Evolutionary conservation across 306 rosid species (phyloP), one percentile per base, ranked within the genome.

Genomic region (Rosa lucieae): DNA sequence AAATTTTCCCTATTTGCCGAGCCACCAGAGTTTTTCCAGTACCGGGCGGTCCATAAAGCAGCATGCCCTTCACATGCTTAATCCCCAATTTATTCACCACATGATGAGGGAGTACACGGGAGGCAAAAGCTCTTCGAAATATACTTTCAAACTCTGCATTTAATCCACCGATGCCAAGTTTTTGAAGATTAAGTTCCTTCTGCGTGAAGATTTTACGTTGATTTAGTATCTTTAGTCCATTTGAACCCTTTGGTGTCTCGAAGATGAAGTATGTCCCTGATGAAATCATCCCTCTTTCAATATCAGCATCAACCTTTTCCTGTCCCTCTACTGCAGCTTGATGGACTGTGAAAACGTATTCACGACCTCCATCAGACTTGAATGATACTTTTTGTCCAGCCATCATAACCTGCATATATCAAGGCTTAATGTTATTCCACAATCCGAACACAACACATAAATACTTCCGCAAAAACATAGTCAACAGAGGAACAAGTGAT

Each of bases 1-100:
- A 80, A 85, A 91, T 76, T 85, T 91, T 93, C 79, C 99, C 99
- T 81, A 96, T 96, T 93, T 96, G 99, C 67, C 98, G 97, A 69
- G 99, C 99, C 89, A 96, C 92, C 70, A 95, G 96, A 78, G 99
- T 95, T 85, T 95, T 95, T 63, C 98, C 98, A 75, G 98, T 95
- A 73, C 99, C 99, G 84, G 99, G 98, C 39, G 98, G 99, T 61
- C 99, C 99, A 90, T 80, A 88, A 73, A 95, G 96, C 79, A 95
- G 89, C 98, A 93, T 95, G 29, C 99, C 99, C 81, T 95, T 95
- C 73, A 95, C 99, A 80, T 93, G 99, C 85, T 93, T 91, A 83
- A 96, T 91, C 81, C 98, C 99, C 86, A 96, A 85, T 88, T 93
- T 96, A 72, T 88, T 88, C 78, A 94, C 87, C 90, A 96, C 98